Evolutionary conservation across 495 filamentous ascomycete species (phyloP).

Genomic region (Penicillium egyptiacum): DNA sequence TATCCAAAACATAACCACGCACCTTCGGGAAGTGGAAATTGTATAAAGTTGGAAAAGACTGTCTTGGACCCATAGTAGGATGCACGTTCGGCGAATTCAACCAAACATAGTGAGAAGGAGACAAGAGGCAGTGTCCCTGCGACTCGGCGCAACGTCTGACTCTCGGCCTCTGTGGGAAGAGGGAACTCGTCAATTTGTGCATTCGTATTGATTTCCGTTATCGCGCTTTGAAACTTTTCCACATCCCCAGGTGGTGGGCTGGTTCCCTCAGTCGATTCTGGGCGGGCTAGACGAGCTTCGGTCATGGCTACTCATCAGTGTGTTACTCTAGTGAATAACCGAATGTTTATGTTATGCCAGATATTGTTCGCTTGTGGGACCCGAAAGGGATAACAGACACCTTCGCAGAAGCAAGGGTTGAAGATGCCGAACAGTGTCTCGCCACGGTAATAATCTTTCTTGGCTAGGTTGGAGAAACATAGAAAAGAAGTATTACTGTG

Average conservation of each 20-base stretch:
- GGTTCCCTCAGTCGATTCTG: not conserved
- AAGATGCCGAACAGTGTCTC: too few relatives aligned
- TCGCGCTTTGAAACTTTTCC: not conserved
- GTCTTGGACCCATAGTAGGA: constrained; percentile 57
- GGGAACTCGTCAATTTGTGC: constrained; percentile 35
- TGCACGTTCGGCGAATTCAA: constrained; percentile 60
- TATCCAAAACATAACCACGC: not conserved
- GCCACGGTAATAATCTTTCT: too few relatives aligned
- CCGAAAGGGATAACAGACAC: too few relatives aligned
- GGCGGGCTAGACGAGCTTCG: not conserved
- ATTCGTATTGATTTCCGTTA: not conserved
- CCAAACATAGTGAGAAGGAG: constrained; percentile 55
- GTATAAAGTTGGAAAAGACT: constrained; percentile 62
- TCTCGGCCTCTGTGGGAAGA: constrained; percentile 59
- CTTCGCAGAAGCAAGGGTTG: too few relatives aligned
- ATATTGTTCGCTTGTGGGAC: too few relatives aligned
- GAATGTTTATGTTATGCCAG: too few relatives aligned
- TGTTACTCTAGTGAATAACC: not conserved
- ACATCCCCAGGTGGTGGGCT: not conserved
- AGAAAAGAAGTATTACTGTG: too few relatives aligned
- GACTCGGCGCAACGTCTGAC: constrained; percentile 55
- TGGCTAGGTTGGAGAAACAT: too few relatives aligned
- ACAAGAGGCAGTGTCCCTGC: constrained; percentile 49
- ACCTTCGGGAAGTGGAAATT: constrained; percentile 50
- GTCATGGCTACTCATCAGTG: not conserved